Percentiles rank a stretch among this genome's conserved stretches.
Evolutionary conservation across 306 rosid genomes (phyloP).

Genomic region (Acmispon strigosus): DNA sequence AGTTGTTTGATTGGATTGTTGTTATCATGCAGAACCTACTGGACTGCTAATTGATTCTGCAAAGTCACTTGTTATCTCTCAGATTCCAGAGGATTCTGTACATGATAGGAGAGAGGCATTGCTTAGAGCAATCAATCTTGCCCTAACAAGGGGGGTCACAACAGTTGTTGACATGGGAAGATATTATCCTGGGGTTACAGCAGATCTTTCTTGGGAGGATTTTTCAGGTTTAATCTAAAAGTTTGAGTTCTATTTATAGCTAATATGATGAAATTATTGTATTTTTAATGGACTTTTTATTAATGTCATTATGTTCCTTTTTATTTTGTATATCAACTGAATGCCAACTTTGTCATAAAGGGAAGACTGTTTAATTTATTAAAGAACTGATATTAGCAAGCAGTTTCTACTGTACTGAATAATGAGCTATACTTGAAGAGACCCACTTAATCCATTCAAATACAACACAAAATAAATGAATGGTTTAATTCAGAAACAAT

Average conservation of each 20-base stretch:
- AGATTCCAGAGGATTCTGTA: constrained; percentile 54
- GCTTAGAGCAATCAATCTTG: constrained; percentile 58
- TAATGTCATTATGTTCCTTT: not conserved
- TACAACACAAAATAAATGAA: not conserved
- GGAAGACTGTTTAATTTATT: not conserved
- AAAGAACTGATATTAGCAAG: not conserved
- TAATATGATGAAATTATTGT: not conserved
- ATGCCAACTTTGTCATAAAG: not conserved
- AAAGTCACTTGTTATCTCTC: constrained; percentile 36
- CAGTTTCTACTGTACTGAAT: not conserved
- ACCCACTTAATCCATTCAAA: not conserved
- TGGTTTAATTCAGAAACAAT: not conserved
- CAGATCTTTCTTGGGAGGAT: constrained; percentile 71
- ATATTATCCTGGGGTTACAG: constrained; percentile 55
- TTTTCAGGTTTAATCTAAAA: constrained; percentile 54
- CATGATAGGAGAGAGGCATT: constrained; percentile 82
- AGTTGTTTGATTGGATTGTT: not conserved
- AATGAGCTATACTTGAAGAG: not conserved
- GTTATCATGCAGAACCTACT: constrained; percentile 59
- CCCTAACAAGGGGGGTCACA: constrained; percentile 70
- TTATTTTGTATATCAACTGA: not conserved
- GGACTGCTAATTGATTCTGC: constrained; percentile 79
- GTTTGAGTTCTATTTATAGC: constrained; percentile 7
- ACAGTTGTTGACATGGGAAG: constrained; percentile 90
- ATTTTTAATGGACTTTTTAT: not conserved